These are phyloP conservation scores for Trichosanthes truncata DNA, from an alignment of 306 rosid species.

Conservation along the genomic window DNA sequence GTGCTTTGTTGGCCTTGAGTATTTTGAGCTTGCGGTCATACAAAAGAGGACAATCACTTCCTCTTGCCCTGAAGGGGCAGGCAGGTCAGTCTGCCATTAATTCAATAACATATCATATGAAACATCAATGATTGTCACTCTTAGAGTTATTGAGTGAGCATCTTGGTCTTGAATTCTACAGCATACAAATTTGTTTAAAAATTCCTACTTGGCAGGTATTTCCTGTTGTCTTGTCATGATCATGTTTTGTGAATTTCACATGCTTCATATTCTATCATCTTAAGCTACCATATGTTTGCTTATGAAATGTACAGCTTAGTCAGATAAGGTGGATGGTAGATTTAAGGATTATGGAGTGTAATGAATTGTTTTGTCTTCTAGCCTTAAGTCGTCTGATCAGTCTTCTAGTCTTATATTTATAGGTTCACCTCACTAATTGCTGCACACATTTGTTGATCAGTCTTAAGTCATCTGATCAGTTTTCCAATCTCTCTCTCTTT, in stretches of 20 bases:
- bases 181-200: background rate
- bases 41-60: constrained; percentile 45
- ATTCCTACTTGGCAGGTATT: background rate
- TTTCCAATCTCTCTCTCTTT: background rate
- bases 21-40: constrained; percentile 56
- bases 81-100: constrained; percentile 46
- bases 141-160: background rate
- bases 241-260: background rate
- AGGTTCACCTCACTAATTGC: background rate
- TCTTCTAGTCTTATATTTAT: background rate
- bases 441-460: background rate
- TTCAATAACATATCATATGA: background rate
- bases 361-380: background rate
- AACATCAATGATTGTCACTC: background rate
- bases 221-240: background rate
- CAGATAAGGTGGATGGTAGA: background rate
- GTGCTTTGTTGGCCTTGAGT: constrained; percentile 59
- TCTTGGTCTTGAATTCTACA: background rate
- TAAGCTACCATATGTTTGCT: background rate
- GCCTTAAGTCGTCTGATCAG: background rate
- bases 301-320: background rate
- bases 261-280: background rate
- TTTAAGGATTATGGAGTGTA: background rate
- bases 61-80: constrained; percentile 71
- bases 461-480: background rate